Evolutionary conservation across 306 rosid species (phyloP), one percentile per base, ranked within the genome.

Genomic region (Castanea mollissima): DNA sequence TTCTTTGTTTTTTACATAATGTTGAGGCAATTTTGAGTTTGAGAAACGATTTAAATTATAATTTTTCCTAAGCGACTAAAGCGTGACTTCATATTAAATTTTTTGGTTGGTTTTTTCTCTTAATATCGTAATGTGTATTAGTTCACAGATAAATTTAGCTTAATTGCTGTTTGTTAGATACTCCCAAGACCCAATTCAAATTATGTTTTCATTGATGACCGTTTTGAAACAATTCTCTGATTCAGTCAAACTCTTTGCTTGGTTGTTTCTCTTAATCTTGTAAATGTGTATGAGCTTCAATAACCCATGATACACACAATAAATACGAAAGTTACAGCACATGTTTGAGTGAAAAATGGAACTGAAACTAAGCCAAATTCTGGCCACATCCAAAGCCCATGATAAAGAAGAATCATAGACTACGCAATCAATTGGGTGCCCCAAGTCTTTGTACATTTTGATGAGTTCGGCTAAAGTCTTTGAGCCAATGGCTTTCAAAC

Each of bases 351-450:
- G 55, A 88, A 90, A 73, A 92, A 87, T 35, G 90, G 77, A 52
- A 84, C 90, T 31, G 77, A 85, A 1, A 54, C 8, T 27, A 90
- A 8, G 1, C 88, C 90, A 63, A 86, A 86, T 1, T 82, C 87
- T 90, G 72, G 89, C 84, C 11, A 92, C 88, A 44, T 92, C 90
- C 63, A 87, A 68, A 2, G 73, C 89, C 91, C 92, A 92, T 3
- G 79, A 67, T n/a, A 90, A 0, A 0, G 88, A 67, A 1, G 91
- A 32, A 27, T 92, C 97, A 73, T 88, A 92, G 0, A 90, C 78
- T 4, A 92, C 6, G 62, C 88, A 85, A 18, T 83, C 75, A 27
- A 92, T 62, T 3, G 89, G 88, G 77, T 73, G 6, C 9, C 55
- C 7, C 4, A 89, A 78, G 74, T 29, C 9, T 9, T 79, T 68